Evolutionary conservation across 2,329 filamentous ascomycete species (phyloP), one percentile per base, ranked within the genome.

Genomic region (Grosmannia serpens): DNA sequence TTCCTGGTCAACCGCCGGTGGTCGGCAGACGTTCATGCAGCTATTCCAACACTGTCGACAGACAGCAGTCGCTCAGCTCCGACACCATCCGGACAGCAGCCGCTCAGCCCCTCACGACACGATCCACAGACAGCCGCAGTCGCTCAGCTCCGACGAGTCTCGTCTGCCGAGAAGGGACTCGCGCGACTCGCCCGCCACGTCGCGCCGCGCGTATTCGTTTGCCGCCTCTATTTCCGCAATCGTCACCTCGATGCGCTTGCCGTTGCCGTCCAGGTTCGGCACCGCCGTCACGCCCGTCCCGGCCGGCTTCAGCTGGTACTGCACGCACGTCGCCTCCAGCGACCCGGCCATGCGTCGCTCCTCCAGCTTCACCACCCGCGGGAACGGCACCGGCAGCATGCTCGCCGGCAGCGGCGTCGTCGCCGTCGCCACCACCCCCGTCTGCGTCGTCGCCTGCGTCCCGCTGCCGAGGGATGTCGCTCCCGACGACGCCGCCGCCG

Each of bases 101-200:
- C n/a, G n/a, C n/a, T n/a, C n/a, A n/a, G n/a, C n/a, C n/a, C n/a
- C 63, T 73, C 64, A 81, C 57, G 71, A 74, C 53, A 75, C 69
- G 70, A 74, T 79, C 79, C 79, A 82, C 62, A 79, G 71, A 62
- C 79, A 82, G 10, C 76, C 78, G 58, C 79, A 82, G 41, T 75
- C 70, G 58, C 75, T 80, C 58, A 80, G 68, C 54, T 78, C 73
- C 26, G 65, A 60, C 29, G 56, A 60, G 26, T 63, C 65, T 31
- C 67, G 64, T 17, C 60, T 47, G 26, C 56, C 59, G 3, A 58
- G 3, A 26, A 57, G 57, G 24, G 59, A 57, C 9, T 5, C 10
- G 4, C 17, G 24, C 26, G 15, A n/a, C 9, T 5, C 10, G 4
- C 17, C 31, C 26, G 15, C 13, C 2, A 15, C 9, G 13, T 31